A percentile compares a stretch with the other conserved stretches of the same genome.
phyloP scores from a whole-genome alignment of 2,329 filamentous ascomycete genomes.

The Fusarium austroafricanum region DNA sequence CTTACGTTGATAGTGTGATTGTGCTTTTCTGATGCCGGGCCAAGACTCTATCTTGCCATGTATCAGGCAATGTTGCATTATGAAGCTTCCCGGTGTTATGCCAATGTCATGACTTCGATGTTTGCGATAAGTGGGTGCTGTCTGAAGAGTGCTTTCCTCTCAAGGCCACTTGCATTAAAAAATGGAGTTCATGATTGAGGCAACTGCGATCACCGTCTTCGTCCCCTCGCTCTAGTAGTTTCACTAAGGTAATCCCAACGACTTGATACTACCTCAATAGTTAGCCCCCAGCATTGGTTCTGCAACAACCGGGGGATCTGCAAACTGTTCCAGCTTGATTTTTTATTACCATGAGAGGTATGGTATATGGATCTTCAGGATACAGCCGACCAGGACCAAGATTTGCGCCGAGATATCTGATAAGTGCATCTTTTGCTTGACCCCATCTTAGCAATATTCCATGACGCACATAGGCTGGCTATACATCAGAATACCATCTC shows the following conservation, averaged over 20 bases:
- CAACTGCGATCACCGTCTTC: conserved; percentile 13
- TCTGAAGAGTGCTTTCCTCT: conserved; percentile 23
- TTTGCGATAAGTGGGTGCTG: conserved; percentile 7
- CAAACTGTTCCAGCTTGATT: neutral
- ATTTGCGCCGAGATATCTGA: conserved; percentile 15
- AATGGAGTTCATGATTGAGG: conserved; percentile 19
- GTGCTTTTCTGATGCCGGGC: conserved; percentile 17
- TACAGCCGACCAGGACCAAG: neutral
- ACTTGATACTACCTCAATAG: conserved; percentile 6
- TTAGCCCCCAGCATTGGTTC: too few species aligned
- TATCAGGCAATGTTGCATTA: conserved; percentile 11
- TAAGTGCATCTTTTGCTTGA: conserved; percentile 16
- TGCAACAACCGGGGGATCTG: neutral
- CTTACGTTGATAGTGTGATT: conserved; percentile 24
- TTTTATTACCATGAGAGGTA: neutral
- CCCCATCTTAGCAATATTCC: too few species aligned
- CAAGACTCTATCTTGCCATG: conserved; percentile 12
- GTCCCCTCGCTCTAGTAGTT: conserved; percentile 3
- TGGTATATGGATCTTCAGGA: conserved; percentile 4
- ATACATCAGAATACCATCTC: too few species aligned
- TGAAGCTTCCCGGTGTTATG: neutral
- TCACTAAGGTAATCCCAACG: neutral
- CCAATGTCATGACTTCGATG: neutral
- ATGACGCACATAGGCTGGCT: too few species aligned
- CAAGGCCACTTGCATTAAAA: conserved; percentile 27